phyloP scores from a whole-genome alignment of 306 rosid species.

The Rubus idaeus region DNA sequence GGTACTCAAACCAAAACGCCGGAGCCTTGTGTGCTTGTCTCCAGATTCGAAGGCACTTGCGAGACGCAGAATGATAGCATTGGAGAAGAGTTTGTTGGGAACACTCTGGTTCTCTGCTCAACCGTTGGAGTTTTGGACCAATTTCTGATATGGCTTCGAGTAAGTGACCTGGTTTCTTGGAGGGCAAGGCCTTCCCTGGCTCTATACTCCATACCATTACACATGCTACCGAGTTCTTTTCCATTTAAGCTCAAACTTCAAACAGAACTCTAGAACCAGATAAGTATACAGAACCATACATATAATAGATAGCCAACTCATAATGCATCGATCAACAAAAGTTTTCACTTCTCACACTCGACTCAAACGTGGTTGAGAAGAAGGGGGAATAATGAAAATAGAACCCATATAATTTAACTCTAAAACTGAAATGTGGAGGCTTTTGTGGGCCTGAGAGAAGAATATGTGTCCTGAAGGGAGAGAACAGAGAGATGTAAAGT shows the following conservation, averaged over 20 bases:
- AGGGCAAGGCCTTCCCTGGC: constrained; percentile 76
- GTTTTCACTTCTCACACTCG: background rate
- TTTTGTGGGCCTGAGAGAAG: no score
- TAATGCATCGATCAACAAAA: background rate
- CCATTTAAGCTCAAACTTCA: constrained; percentile 32
- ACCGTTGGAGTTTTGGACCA: constrained; percentile 53
- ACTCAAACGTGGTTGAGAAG: no score
- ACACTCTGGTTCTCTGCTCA: constrained; percentile 63
- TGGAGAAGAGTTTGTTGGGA: constrained; percentile 56
- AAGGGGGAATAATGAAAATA: no score
- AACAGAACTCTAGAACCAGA: background rate
- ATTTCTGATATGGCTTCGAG: constrained; percentile 51
- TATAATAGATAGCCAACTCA: background rate
- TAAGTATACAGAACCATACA: background rate
- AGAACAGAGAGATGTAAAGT: no score
- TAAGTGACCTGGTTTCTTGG: constrained; percentile 54
- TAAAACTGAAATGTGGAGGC: no score
- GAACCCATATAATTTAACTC: no score
- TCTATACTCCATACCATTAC: constrained; percentile 88
- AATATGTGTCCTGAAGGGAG: no score
- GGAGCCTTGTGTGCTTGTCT: constrained; percentile 39
- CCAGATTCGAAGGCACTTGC: constrained; percentile 70
- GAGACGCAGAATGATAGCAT: constrained; percentile 71
- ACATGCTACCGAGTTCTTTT: constrained; percentile 50
- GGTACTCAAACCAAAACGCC: constrained; percentile 54